Base-by-base conservation (phyloP, 192 early-diverging fungal species). In the Rhizophagus sp. region DNA sequence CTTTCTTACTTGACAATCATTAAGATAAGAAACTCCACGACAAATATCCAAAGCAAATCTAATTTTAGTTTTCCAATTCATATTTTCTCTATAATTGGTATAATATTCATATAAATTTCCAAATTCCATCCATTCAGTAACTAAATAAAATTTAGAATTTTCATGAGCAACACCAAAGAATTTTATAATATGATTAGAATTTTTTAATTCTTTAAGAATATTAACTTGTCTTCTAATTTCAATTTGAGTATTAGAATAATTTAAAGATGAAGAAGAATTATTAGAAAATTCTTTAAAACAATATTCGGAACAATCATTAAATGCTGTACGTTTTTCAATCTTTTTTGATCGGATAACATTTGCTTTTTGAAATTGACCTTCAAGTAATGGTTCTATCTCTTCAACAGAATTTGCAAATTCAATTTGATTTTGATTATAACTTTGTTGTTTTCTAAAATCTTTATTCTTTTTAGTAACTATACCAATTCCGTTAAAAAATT, bases 101-200 rank as follows among this genome's bases (percentile, higher is more conserved):
- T 83, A 82, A 76, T 83, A 85, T 50, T 85, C 84, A n/a, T 79
- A 71, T 10, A 85, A 30, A 73, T 78, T 85, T 24, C 84, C 84
- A 72, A 67, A 62, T 7, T 81, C 82, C 36, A 82, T 82, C 73
- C 81, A 85, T 67, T 83, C 80, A 0, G 81, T 66, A 8, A 85
- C 84, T 81, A 85, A 52, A 80, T 82, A 75, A 81, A 82, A 63
- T 83, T 81, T 36, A 76, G 75, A 25, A 52, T 78, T 64, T 36
- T 74, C 73, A 25, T 74, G 13, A 27, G 73, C 73, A 1, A 74
- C 25, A n/a, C 73, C 73, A 57, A 39, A 25, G n/a, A 74, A 74
- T 47, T 57, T 61, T 25, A 74, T 74, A 33, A 74, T 74, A 27
- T 74, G 47, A 12, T 52, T 27, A 12, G 73, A 74, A 61, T 52